phyloP scores from a whole-genome alignment of 2,329 filamentous ascomycete species.

The Verticillium tricorpus region DNA sequence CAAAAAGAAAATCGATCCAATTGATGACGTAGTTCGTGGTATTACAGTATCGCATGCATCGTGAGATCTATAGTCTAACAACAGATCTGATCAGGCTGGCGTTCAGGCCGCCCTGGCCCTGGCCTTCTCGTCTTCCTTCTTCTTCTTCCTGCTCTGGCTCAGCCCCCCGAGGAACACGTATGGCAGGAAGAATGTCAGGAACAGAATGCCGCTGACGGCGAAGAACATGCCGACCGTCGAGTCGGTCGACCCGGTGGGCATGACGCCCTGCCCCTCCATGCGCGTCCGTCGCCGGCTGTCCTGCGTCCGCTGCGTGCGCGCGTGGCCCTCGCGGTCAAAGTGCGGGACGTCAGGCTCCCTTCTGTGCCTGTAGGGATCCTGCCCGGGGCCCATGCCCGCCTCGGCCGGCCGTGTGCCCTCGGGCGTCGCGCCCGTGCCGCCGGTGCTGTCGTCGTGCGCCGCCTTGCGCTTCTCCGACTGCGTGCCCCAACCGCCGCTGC shows the following conservation, averaged over 20 bases:
- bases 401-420: slow-evolving; percentile 6
- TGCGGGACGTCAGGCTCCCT: slow-evolving; percentile 59
- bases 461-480: slow-evolving; percentile 55
- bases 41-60: background rate
- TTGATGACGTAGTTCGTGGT: background rate
- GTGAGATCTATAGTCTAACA: background rate
- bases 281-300: slow-evolving; percentile 40
- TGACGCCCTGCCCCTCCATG: slow-evolving; percentile 33
- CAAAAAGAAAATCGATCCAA: background rate
- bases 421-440: slow-evolving; percentile 15
- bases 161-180: slow-evolving; percentile 33
- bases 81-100: background rate
- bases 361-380: slow-evolving; percentile 37
- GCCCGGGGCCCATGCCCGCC: slow-evolving; percentile 56
- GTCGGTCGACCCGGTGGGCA: slow-evolving; percentile 34
- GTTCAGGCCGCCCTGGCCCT: background rate
- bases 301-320: slow-evolving; percentile 65
- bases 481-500: slow-evolving; percentile 71
- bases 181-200: slow-evolving; percentile 41
- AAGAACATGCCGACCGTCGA: slow-evolving; percentile 42
- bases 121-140: slow-evolving; percentile 16
- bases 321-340: slow-evolving; percentile 72
- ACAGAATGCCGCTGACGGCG: slow-evolving; percentile 42
- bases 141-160: slow-evolving; percentile 19
- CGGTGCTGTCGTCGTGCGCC: slow-evolving; percentile 41